phyloP scores from a whole-genome alignment of 2,329 filamentous ascomycete species.

The Penicillium sp. region DNA sequence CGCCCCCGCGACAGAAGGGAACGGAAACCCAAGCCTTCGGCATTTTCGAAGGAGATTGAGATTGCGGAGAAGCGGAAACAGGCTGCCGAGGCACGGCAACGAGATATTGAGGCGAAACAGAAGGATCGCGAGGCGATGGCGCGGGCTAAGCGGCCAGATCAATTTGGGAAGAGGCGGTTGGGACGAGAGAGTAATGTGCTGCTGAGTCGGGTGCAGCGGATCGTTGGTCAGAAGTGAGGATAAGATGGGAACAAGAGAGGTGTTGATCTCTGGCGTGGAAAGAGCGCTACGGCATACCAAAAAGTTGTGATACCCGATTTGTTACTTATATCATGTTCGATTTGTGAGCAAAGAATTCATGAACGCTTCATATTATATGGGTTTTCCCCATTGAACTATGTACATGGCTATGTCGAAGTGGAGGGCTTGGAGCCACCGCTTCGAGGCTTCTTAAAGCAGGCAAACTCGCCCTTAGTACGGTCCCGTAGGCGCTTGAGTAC shows the following conservation, averaged over 20 bases:
- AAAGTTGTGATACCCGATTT: slow-evolving; percentile 34
- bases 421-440: slow-evolving; percentile 35
- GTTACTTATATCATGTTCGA: slow-evolving; percentile 16
- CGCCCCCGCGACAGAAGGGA: slow-evolving; percentile 36
- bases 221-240: slow-evolving; percentile 67
- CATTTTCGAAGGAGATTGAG: slow-evolving; percentile 71
- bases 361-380: slow-evolving; percentile 17
- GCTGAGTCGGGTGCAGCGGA: slow-evolving; percentile 76
- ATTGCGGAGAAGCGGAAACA: slow-evolving; percentile 67
- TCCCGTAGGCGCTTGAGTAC: slow-evolving; percentile 85
- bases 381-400: slow-evolving; percentile 16
- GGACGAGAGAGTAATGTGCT: slow-evolving; percentile 80
- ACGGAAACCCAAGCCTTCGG: slow-evolving; percentile 50
- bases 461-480: slow-evolving; percentile 82
- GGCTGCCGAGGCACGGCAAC: slow-evolving; percentile 68
- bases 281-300: slow-evolving; percentile 9
- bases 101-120: slow-evolving; percentile 71
- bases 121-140: slow-evolving; percentile 72
- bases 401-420: slow-evolving; percentile 17
- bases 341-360: slow-evolving; percentile 15
- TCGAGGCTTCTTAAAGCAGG: slow-evolving; percentile 76
- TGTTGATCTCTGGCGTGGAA: neutral
- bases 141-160: slow-evolving; percentile 65
- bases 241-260: no score
- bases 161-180: slow-evolving; percentile 76